Evolutionary conservation across 108 stramenopile genomes (phyloP), one percentile per base, ranked within the genome.

Genomic region (Nitzschia palea): DNA sequence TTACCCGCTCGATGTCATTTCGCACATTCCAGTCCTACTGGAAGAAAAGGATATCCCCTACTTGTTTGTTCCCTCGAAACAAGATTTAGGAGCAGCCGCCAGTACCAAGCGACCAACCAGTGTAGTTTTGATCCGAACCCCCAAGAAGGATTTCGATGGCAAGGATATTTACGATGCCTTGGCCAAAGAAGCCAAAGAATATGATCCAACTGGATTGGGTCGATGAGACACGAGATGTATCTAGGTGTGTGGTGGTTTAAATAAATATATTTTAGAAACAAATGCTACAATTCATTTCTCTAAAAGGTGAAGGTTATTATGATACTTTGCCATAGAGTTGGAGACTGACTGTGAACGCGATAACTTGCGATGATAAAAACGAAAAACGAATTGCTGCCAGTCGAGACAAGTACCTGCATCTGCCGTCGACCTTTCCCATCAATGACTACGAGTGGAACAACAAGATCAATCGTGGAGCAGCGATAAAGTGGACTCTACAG

Each of bases 61-160:
- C 80, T 59, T 98, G 31, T 99, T 97, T 78, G 99, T 99, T 3
- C 97, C 97, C 15, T 88, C 87, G 31, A 99, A 99, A 79, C 80
- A 91, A 15, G 97, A 98, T 77, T 81, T 99, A 57, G 98, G 98
- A 44, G 94, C 95, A 5, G 97, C 97, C 2, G 98, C 97, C 0
- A 82, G 84, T 68, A 99, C 97, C 57, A 99, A 99, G 77, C 77
- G 98, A 47, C 97, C 98, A 18, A 99, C 98, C 6, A 93, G 91
- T 80, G 93, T 91, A 63, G 96, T 99, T 9, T 64, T 99, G 59
- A 72, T 99, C 12, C 81, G 77, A 62, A 76, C 68, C 18, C 80
- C 87, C 5, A 86, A 83, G 29, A 86, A 90, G 68, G 83, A 71
- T 47, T 95, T 95, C 48, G 94, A 87, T 34, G 87, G 82, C 36